Base-by-base conservation (phyloP, 2,329 filamentous ascomycete genomes). In the Tympanopsis confertula region DNA sequence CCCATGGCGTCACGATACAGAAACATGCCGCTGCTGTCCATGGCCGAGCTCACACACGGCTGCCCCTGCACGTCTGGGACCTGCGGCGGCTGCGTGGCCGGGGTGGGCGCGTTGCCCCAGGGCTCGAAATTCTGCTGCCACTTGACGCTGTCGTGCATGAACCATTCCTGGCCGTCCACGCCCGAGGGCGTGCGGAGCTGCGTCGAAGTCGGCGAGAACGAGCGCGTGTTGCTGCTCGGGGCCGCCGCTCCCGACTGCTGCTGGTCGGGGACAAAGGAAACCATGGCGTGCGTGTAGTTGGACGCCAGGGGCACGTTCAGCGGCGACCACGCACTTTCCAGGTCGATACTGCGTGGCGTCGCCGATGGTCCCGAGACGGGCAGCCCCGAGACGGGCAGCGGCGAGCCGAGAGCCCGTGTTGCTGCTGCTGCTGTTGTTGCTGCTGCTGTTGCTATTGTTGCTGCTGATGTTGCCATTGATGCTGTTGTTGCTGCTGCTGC, bases 91-190 rank as follows among this genome's bases (percentile, higher is more conserved):
- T n/a, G n/a, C n/a, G n/a, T n/a, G n/a, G n/a, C n/a, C n/a, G n/a
- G n/a, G n/a, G n/a, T n/a, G n/a, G n/a, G n/a, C n/a, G n/a, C n/a
- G n/a, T n/a, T n/a, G n/a, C n/a, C 65, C 71, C 71, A 76, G 3
- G 61, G 54, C 39, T 72, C 64, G 46, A 75, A 76, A 42, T 71
- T 66, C 39, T 73, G 68, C 41, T 75, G 69, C 69, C 71, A 74
- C 42, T 62, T 69, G 19, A 67, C 69, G 14, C 71, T 65, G 41
- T 76, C 72, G 38, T 64, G 72, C 15, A 76, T 51, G 45, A 74
- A 71, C 68, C 69, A 77, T 28, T 74, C 68, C 42, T 70, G 65
- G 5, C 65, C 64, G 42, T 74, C 70, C 33, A 74, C 55, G 4
- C 56, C 54, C 33, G 60, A 63, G 5, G 53, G 36, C 4, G 47